phyloP scores from a whole-genome alignment of 768 basidiomycete genomes.

The Pholiota molesta region DNA sequence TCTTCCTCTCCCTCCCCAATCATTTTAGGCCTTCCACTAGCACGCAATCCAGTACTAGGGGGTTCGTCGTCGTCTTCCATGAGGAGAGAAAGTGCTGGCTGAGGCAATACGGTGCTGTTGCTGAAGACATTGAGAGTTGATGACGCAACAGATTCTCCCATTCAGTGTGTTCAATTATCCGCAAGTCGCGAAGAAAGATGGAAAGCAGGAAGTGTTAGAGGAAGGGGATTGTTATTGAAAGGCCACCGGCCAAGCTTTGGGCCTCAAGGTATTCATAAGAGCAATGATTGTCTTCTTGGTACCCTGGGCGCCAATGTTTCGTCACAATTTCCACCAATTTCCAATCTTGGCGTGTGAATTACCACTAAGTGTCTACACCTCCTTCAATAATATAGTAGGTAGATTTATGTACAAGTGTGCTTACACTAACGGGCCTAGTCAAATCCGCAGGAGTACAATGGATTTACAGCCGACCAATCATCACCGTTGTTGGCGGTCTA shows the following conservation, averaged over 20 bases:
- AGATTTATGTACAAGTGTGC: no score
- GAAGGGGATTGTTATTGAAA: neutral
- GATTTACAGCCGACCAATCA: no score
- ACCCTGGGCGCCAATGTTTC: neutral
- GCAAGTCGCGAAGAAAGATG: neutral
- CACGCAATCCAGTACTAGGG: conserved; percentile 41
- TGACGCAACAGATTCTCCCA: conserved; percentile 38
- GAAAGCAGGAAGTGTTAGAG: neutral
- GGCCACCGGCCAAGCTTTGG: neutral
- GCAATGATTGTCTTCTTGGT: no score
- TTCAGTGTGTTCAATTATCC: conserved; percentile 34
- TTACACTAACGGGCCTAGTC: no score
- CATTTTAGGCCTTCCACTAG: conserved; percentile 36
- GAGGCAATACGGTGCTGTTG: conserved; percentile 32
- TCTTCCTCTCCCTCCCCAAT: conserved; percentile 1
- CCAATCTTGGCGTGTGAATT: neutral
- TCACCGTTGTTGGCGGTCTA: no score
- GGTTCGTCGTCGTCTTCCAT: conserved; percentile 47
- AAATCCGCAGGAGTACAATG: no score
- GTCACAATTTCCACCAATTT: neutral
- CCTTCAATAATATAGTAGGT: no score
- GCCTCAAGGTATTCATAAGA: no score
- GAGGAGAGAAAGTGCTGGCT: conserved; percentile 34
- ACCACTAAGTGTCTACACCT: no score
- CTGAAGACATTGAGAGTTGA: conserved; percentile 31